These are phyloP conservation scores for Wickerhamiella bombiphila DNA, from an alignment of 805 yeast genomes.

Conservation along the genomic window DNA sequence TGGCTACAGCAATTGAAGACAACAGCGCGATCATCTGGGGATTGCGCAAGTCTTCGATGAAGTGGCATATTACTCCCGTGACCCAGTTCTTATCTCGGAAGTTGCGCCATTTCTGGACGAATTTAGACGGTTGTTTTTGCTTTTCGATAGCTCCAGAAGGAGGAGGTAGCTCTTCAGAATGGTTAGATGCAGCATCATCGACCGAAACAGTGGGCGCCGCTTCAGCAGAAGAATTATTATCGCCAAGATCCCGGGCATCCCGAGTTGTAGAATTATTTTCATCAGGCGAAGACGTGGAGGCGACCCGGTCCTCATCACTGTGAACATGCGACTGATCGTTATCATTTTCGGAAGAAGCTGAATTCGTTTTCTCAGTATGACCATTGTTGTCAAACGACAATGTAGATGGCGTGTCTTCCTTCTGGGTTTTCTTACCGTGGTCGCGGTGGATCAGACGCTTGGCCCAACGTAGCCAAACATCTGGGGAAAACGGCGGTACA, in stretches of 20 bases:
- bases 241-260: slow-evolving; percentile 2
- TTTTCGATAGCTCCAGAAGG: slow-evolving; percentile 1
- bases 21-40: slow-evolving; percentile 67
- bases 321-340: neutral
- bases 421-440: too few relatives aligned
- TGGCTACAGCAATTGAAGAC: slow-evolving; percentile 46
- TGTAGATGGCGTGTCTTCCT: neutral
- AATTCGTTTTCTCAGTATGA: too few relatives aligned
- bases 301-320: neutral
- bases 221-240: slow-evolving; percentile 4
- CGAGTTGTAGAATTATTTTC: neutral
- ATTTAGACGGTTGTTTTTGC: slow-evolving; percentile 14
- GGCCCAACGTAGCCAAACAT: neutral
- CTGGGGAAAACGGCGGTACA: slow-evolving; percentile 13
- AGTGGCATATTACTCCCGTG: slow-evolving; percentile 27
- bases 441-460: too few relatives aligned
- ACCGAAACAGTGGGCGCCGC: slow-evolving; percentile 1
- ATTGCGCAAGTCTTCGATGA: slow-evolving; percentile 27
- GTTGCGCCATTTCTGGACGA: slow-evolving; percentile 9
- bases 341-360: neutral
- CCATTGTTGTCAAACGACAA: too few relatives aligned
- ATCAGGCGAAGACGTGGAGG: neutral
- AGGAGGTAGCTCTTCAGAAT: neutral
- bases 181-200: neutral
- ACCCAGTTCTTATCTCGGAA: slow-evolving; percentile 9